Evolutionary conservation across 306 rosid genomes (phyloP).

Genomic region (Dryas alaskensis): DNA sequence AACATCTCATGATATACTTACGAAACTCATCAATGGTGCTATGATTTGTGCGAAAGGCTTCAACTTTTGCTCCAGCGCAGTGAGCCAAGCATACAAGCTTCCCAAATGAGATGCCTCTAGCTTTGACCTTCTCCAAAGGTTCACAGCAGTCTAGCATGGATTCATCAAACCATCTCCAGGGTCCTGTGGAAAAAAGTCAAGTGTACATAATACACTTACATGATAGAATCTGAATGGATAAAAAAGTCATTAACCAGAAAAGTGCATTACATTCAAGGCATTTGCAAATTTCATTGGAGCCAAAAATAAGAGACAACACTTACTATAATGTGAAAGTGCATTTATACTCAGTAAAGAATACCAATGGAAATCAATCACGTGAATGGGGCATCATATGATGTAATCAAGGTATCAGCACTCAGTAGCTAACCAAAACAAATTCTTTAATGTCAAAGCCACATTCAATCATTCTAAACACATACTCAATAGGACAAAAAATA

Average conservation of each 20-base stretch:
- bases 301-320: neutral
- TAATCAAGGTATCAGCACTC: neutral
- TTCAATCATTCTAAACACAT: neutral
- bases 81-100: slow-evolving; percentile 87
- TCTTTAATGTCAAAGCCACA: neutral
- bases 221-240: neutral
- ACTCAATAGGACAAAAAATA: neutral
- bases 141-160: slow-evolving; percentile 97
- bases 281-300: neutral
- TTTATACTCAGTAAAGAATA: neutral
- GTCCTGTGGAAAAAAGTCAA: slow-evolving; percentile 48
- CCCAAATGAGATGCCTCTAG: slow-evolving; percentile 84
- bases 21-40: slow-evolving; percentile 67
- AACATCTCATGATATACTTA: slow-evolving; percentile 54
- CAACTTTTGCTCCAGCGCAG: slow-evolving; percentile 96
- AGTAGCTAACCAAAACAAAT: neutral
- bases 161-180: slow-evolving; percentile 99
- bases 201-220: slow-evolving; percentile 6
- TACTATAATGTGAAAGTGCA: neutral
- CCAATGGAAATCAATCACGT: too few species aligned
- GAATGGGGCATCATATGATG: neutral
- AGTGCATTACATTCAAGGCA: neutral
- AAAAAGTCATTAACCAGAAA: neutral
- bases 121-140: slow-evolving; percentile 74
- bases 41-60: slow-evolving; percentile 69